phyloP scores from a whole-genome alignment of 371 early-diverging fungal species.

The Catenaria anguillulae region DNA sequence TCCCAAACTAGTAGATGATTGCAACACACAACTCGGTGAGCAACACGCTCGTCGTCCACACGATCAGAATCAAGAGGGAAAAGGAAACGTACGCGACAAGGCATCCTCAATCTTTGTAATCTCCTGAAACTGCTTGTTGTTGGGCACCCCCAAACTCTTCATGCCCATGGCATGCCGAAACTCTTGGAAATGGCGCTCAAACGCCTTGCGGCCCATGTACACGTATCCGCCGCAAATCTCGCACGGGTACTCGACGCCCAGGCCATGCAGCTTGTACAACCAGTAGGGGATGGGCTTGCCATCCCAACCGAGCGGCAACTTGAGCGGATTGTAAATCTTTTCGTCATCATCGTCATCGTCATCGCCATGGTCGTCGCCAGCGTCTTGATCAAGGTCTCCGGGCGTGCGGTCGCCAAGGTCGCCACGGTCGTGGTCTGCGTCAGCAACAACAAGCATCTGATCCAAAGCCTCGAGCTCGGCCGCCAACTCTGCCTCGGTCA shows the following conservation, averaged over 20 bases:
- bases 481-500: slow-evolving; percentile 71
- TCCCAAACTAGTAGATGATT: slow-evolving; percentile 68
- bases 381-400: slow-evolving; percentile 58
- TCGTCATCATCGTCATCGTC: slow-evolving; percentile 77
- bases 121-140: slow-evolving; percentile 83
- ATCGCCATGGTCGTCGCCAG: slow-evolving; percentile 52
- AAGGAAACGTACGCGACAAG: slow-evolving; percentile 57
- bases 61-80: no score
- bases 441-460: background rate
- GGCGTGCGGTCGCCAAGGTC: background rate
- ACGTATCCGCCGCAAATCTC: slow-evolving; percentile 94
- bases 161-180: slow-evolving; percentile 91
- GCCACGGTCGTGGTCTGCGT: background rate
- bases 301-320: slow-evolving; percentile 94
- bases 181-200: slow-evolving; percentile 88
- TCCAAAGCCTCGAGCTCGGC: slow-evolving; percentile 14
- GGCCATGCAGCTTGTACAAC: slow-evolving; percentile 94
- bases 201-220: slow-evolving; percentile 94
- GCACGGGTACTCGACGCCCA: slow-evolving; percentile 87
- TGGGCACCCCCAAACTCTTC: slow-evolving; percentile 86
- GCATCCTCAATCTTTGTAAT: slow-evolving; percentile 87
- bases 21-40: background rate
- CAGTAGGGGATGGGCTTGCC: slow-evolving; percentile 98
- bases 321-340: slow-evolving; percentile 87
- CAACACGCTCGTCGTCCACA: no score